Evolutionary conservation across 192 early-diverging fungal genomes (phyloP).

Genomic region (Chytriomyces confervae): DNA sequence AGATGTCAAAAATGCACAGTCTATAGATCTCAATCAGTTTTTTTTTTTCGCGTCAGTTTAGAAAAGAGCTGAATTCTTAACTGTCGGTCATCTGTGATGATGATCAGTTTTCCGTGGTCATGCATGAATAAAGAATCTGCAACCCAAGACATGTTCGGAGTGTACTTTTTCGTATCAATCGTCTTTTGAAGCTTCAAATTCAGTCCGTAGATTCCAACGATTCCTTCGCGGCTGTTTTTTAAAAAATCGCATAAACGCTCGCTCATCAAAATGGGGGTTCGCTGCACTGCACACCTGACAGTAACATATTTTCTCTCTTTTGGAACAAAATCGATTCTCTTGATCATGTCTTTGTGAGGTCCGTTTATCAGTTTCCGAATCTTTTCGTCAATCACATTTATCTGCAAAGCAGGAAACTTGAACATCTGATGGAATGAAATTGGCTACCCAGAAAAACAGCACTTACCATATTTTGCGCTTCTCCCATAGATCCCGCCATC

Average conservation of each 20-base stretch:
- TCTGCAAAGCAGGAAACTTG: slow-evolving; percentile 34
- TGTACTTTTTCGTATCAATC: slow-evolving; percentile 58
- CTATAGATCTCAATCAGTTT: slow-evolving; percentile 29
- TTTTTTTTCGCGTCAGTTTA: not conserved
- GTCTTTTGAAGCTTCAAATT: slow-evolving; percentile 61
- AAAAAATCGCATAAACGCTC: slow-evolving; percentile 3
- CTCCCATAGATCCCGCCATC: slow-evolving; percentile 59
- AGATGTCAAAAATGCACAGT: slow-evolving; percentile 64
- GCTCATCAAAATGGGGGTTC: slow-evolving; percentile 2
- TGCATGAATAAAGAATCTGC: slow-evolving; percentile 59
- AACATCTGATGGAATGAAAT: not conserved
- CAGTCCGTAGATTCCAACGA: slow-evolving; percentile 58
- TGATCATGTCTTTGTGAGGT: slow-evolving; percentile 67
- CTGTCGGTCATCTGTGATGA: slow-evolving; percentile 67
- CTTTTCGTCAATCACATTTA: slow-evolving; percentile 60
- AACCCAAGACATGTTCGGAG: slow-evolving; percentile 55
- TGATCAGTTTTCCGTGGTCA: slow-evolving; percentile 58
- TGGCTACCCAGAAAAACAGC: not conserved
- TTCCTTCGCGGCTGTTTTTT: slow-evolving; percentile 56
- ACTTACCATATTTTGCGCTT: slow-evolving; percentile 43
- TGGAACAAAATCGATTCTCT: slow-evolving; percentile 59
- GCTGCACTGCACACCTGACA: slow-evolving; percentile 47
- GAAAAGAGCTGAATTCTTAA: slow-evolving; percentile 25
- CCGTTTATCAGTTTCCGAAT: slow-evolving; percentile 50
- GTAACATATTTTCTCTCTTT: slow-evolving; percentile 69